These are phyloP conservation scores for Maudiozyma barnettii DNA, from an alignment of 805 yeast species.

Conservation along the genomic window DNA sequence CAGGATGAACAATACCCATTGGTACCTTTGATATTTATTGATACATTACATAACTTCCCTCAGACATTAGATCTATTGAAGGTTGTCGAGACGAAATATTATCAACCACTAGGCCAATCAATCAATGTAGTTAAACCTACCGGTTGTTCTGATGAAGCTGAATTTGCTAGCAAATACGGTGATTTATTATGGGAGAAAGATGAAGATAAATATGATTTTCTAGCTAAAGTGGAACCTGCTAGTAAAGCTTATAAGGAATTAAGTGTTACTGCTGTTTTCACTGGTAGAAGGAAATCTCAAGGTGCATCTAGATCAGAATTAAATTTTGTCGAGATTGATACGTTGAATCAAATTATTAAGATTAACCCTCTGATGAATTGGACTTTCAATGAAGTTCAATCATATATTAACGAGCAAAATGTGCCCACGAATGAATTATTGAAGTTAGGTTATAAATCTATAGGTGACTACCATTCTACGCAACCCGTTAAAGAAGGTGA, in stretches of 20 bases:
- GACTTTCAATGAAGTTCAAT: constrained; percentile 63
- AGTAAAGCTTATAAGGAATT: constrained; percentile 72
- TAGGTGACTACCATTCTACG: constrained; percentile 95
- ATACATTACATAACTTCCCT: constrained; percentile 90
- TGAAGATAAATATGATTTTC: constrained; percentile 71
- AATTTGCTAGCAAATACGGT: constrained; percentile 62
- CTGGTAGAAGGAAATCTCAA: constrained; percentile 85
- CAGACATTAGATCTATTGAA: constrained; percentile 75
- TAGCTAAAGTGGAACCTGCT: constrained; percentile 89
- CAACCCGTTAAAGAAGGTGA: constrained; percentile 83
- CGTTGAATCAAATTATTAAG: constrained; percentile 59
- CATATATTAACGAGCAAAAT: constrained; percentile 54
- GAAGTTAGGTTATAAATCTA: constrained; percentile 79
- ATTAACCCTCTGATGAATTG: constrained; percentile 84
- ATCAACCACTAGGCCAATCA: constrained; percentile 21
- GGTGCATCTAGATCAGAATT: constrained; percentile 73
- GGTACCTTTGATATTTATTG: constrained; percentile 73
- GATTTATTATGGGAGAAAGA: constrained; percentile 74
- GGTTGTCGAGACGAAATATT: constrained; percentile 46
- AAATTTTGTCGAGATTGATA: constrained; percentile 70
- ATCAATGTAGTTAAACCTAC: constrained; percentile 63
- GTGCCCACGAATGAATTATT: constrained; percentile 83
- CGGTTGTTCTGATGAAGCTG: constrained; percentile 45
- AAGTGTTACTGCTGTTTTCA: constrained; percentile 72
- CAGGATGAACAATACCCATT: constrained; percentile 10